phyloP scores from a whole-genome alignment of 768 basidiomycete genomes.

The Tylopilus balloui region DNA sequence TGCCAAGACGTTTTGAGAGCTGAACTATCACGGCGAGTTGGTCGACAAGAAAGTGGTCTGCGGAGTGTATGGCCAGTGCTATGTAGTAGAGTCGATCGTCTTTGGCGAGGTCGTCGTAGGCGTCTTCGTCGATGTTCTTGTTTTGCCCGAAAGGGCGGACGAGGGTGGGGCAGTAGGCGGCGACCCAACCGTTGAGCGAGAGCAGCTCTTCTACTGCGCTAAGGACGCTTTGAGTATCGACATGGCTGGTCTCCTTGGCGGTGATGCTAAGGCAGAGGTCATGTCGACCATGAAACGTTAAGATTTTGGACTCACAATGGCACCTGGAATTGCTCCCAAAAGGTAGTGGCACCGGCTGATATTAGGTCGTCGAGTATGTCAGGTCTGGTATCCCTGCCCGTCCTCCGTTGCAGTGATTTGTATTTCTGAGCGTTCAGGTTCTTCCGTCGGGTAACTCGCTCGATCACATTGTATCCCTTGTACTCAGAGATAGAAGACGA shows the following conservation, averaged over 20 bases:
- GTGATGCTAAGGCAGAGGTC: conserved; percentile 50
- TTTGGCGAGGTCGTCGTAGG: conserved; percentile 84
- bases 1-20: conserved; percentile 85
- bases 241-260: conserved; percentile 77
- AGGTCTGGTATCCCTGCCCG: conserved; percentile 79
- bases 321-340: conserved; percentile 88
- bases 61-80: conserved; percentile 93
- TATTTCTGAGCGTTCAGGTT: conserved; percentile 85
- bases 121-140: conserved; percentile 60
- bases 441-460: conserved; percentile 59
- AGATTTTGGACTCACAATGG: conserved; percentile 66
- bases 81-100: conserved; percentile 89
- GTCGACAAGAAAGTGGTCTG: conserved; percentile 98
- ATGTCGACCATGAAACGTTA: neutral
- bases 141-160: conserved; percentile 94
- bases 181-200: conserved; percentile 98
- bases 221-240: conserved; percentile 87
- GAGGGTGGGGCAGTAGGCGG: conserved; percentile 89
- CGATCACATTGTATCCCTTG: conserved; percentile 56
- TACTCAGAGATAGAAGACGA: conserved; percentile 39
- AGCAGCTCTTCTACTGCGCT: conserved; percentile 89
- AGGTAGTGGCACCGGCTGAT: conserved; percentile 74
- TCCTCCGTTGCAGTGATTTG: conserved; percentile 80
- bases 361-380: conserved; percentile 79
- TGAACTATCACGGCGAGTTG: conserved; percentile 98